phyloP scores from a whole-genome alignment of 192 early-diverging fungal genomes.

The Podila epigama region DNA sequence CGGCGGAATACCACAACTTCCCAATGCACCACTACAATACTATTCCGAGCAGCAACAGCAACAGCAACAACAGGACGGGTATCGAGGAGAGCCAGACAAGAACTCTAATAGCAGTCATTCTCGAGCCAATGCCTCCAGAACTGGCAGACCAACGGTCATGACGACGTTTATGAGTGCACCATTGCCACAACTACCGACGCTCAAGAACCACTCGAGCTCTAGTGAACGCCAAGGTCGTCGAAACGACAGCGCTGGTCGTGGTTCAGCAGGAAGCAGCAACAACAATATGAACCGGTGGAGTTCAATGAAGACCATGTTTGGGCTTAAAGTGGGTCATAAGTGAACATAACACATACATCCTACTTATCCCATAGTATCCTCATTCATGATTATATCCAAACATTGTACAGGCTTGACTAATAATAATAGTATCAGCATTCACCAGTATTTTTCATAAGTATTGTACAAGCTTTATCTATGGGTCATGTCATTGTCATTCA shows the following conservation, averaged over 20 bases:
- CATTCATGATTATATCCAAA: too few relatives aligned
- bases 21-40: neutral
- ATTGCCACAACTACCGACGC: neutral
- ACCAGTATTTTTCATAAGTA: too few relatives aligned
- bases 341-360: neutral
- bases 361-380: neutral
- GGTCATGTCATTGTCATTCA: too few relatives aligned
- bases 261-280: neutral
- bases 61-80: neutral
- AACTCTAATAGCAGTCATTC: neutral
- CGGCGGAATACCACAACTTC: neutral
- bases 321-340: neutral
- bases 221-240: neutral
- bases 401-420: too few relatives aligned
- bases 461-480: too few relatives aligned
- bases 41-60: neutral
- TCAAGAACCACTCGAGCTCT: neutral
- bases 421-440: too few relatives aligned
- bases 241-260: neutral
- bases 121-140: too few relatives aligned
- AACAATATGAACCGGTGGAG: neutral
- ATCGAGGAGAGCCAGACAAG: neutral
- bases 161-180: neutral
- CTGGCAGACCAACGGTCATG: neutral
- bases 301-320: neutral